Conservation (phyloP, 768 basidiomycete genomes). For the Russula griseocarnosa region DNA sequence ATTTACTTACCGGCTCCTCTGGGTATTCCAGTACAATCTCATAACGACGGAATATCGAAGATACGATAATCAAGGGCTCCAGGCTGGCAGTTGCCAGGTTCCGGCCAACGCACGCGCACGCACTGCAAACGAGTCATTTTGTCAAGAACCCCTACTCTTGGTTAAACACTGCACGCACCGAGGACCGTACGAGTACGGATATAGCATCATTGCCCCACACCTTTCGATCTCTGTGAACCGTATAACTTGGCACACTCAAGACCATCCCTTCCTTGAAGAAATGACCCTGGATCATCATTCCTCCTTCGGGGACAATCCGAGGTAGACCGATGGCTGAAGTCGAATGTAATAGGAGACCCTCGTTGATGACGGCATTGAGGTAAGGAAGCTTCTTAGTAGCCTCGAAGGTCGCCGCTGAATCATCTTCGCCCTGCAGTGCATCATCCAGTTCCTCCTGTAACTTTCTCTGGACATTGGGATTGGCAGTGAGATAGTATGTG, state of each 20-base stretch:
- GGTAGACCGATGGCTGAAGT: conserved; percentile 83
- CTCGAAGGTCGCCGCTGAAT: conserved; percentile 57
- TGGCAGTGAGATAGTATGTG: conserved; percentile 72
- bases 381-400: conserved; percentile 72
- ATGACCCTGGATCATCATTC: conserved; percentile 54
- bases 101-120: conserved; percentile 80
- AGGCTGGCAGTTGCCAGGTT: conserved; percentile 78
- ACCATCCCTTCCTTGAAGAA: conserved; percentile 72
- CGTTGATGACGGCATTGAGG: conserved; percentile 84
- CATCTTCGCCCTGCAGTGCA: conserved; percentile 56
- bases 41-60: conserved; percentile 72
- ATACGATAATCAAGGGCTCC: conserved; percentile 75
- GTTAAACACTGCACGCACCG: conserved; percentile 41
- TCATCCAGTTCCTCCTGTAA: conserved; percentile 73
- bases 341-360: conserved; percentile 79
- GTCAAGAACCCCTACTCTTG: background rate
- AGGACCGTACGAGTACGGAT: conserved; percentile 82
- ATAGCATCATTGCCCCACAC: conserved; percentile 81
- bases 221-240: conserved; percentile 66
- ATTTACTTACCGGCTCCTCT: conserved; percentile 47
- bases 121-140: conserved; percentile 32
- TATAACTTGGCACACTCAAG: conserved; percentile 76
- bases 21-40: conserved; percentile 65
- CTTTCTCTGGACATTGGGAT: conserved; percentile 60
- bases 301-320: conserved; percentile 69